These are phyloP conservation scores for Nothopassalora personata DNA, from an alignment of 2,329 filamentous ascomycete genomes.

Conservation along the genomic window DNA sequence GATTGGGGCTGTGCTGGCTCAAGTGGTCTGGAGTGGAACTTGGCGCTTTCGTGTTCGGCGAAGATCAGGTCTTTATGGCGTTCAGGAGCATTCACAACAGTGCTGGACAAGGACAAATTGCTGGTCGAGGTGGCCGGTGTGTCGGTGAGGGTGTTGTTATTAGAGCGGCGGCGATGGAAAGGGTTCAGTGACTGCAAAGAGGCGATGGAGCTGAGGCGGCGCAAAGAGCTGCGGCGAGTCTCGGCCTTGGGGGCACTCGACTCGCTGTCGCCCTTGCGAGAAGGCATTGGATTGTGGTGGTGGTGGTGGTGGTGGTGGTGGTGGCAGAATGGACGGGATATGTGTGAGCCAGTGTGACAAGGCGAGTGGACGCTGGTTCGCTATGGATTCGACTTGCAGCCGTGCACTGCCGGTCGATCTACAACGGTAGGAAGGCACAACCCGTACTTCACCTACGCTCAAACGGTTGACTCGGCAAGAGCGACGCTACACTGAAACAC, in stretches of 20 bases:
- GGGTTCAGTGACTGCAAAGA: constrained; percentile 32
- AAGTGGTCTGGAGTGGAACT: constrained; percentile 9
- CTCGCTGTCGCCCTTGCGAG: constrained; percentile 18
- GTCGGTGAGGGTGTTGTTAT: constrained; percentile 19
- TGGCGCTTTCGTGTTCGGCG: not conserved
- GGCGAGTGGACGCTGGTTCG: not conserved
- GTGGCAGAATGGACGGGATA: not conserved
- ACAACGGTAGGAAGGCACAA: not conserved
- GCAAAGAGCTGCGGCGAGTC: constrained; percentile 22
- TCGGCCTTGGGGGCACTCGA: constrained; percentile 18
- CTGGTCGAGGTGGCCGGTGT: constrained; percentile 21
- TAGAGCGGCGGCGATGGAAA: constrained; percentile 31
- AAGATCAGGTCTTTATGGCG: constrained; percentile 3
- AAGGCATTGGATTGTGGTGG: constrained; percentile 18
- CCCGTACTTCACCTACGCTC: not conserved
- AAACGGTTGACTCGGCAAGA: not conserved
- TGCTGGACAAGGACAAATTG: constrained; percentile 25
- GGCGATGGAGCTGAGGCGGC: constrained; percentile 32
- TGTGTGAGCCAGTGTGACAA: not conserved
- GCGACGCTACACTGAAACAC: not conserved
- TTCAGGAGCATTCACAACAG: constrained; percentile 13
- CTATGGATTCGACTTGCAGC: not conserved
- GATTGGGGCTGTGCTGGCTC: constrained; percentile 1
- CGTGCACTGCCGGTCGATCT: not conserved
- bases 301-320: too few relatives aligned